Base-by-base conservation (phyloP, 2,329 filamentous ascomycete species). In the Chalaropsis ovoidea region DNA sequence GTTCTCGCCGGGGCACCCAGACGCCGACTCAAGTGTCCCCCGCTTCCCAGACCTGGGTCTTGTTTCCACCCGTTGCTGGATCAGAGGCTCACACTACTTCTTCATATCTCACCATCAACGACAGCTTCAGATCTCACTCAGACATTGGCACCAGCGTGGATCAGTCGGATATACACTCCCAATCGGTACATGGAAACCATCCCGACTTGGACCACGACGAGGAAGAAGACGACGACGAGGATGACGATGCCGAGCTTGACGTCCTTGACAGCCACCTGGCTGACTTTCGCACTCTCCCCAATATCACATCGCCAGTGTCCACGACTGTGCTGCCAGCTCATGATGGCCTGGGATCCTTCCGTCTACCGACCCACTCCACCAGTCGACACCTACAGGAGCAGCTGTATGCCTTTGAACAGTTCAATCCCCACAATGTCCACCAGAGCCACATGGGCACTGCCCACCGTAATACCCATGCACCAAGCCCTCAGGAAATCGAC, bases 251-350 rank as follows among this genome's bases (percentile, higher is more conserved):
- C 31, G 93, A 97, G 73, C 80, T 97, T 56, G 94, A 99, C 74
- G 96, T 91, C 73, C 80, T 97, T 49, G 93, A 97, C 73, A 92
- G 93, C 72, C 92, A 95, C 64, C 80, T 97, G 1, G 88, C 92
- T 69, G 92, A 91, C 54, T 96, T 96, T 72, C 85, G 90, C 63
- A 85, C 90, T 56, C 79, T 78, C 6, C 78, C 81, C 7, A 72
- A 71, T 41, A 60, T 67, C 39, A 27, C 60, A 24, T 62, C 66
- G 15, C 66, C 66, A 58, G 84, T 83, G 69, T 78, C 83, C 22
- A 79, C 81, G 19, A 85, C 89, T 0, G 84, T 96, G 1, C 81
- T 99, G n/a, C 94, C 94, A 0, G 84, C 86, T 0, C 94, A 99
- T 72, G 92, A 99, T 78, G 94, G 94, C 1, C 76, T 97, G 58